Conservation (phyloP, 2,329 filamentous ascomycete species). For the Xenoacremonium recifei region DNA sequence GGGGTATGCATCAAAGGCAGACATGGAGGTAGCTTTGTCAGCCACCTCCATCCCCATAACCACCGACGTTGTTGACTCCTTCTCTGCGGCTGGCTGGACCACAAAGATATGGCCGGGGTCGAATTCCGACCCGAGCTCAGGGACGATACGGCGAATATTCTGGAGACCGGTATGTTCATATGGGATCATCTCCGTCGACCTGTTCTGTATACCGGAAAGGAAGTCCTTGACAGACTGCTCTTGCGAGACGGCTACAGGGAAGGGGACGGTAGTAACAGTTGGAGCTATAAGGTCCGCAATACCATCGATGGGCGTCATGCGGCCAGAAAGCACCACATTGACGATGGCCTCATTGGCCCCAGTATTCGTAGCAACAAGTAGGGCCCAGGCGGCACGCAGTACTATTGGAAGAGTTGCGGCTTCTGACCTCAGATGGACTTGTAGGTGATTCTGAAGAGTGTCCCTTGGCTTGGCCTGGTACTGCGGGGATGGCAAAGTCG, state of each 20-base stretch:
- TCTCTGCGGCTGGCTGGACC: constrained; percentile 11
- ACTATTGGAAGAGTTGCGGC: too few species aligned
- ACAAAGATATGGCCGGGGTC: constrained; percentile 1
- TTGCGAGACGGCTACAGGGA: constrained; percentile 23
- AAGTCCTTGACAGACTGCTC: constrained; percentile 33
- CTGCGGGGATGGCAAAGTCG: neutral
- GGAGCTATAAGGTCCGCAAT: constrained; percentile 19
- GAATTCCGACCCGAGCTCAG: constrained; percentile 1
- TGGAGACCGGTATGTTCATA: constrained; percentile 26
- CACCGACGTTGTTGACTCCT: constrained; percentile 13
- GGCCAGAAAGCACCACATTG: constrained; percentile 17
- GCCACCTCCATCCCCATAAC: neutral
- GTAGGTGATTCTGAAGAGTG: constrained; percentile 1
- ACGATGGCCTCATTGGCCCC: constrained; percentile 22
- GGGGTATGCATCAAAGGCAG: neutral
- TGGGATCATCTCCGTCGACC: constrained; percentile 18
- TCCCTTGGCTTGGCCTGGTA: neutral
- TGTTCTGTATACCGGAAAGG: constrained; percentile 32
- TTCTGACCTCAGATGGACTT: neutral
- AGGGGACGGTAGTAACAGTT: constrained; percentile 20
- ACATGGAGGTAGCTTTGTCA: neutral
- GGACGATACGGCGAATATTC: constrained; percentile 19
- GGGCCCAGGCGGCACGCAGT: neutral
- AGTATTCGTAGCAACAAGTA: neutral
- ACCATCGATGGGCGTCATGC: constrained; percentile 15